phyloP scores from a whole-genome alignment of 805 yeast species.

The Scheffersomyces amazonensis region DNA sequence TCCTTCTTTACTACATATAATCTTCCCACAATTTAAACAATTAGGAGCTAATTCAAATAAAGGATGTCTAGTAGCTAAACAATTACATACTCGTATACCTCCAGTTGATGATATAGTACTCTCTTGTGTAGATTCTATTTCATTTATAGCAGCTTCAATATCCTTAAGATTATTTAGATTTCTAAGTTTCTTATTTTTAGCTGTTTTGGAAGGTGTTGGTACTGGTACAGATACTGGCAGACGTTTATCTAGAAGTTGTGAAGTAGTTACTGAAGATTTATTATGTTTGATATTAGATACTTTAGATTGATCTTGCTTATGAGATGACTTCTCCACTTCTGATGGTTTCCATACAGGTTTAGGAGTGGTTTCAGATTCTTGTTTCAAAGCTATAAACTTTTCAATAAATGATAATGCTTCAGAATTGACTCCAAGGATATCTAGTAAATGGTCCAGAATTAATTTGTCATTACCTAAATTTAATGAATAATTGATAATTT shows the following conservation, averaged over 20 bases:
- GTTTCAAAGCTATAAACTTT: constrained; percentile 38
- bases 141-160: constrained; percentile 58
- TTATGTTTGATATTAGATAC: background rate
- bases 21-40: constrained; percentile 91
- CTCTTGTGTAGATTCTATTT: constrained; percentile 37
- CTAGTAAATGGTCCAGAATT: constrained; percentile 50
- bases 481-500: constrained; percentile 54
- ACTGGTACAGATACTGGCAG: no score
- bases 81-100: constrained; percentile 53
- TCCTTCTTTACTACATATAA: constrained; percentile 88
- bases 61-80: constrained; percentile 88
- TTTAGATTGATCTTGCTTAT: no score
- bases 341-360: background rate
- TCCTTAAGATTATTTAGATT: constrained; percentile 60
- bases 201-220: constrained; percentile 15
- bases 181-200: constrained; percentile 26
- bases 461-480: constrained; percentile 45
- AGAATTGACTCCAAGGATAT: constrained; percentile 57
- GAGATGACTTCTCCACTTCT: no score
- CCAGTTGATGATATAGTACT: constrained; percentile 6
- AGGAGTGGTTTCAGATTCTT: background rate
- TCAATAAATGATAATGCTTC: constrained; percentile 47
- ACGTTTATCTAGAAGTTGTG: constrained; percentile 41
- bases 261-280: constrained; percentile 36
- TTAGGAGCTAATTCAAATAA: constrained; percentile 88